Conservation (phyloP, 768 basidiomycete species). For the Tulasnella calospora region DNA sequence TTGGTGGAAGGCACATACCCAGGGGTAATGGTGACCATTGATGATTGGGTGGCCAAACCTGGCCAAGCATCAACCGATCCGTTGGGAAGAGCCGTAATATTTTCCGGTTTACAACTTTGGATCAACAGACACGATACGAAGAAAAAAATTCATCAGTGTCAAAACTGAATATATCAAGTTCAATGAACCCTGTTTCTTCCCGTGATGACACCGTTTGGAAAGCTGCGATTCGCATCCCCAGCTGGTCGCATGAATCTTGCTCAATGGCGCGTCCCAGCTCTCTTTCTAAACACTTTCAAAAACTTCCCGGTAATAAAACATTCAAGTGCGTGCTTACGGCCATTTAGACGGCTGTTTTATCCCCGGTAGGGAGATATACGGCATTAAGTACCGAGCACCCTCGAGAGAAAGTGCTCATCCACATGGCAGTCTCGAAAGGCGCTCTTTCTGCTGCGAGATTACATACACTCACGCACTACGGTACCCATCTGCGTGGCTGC, state of each 20-base stretch:
- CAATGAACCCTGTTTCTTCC: too few species aligned
- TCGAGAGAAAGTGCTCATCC: background rate
- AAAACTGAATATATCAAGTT: too few species aligned
- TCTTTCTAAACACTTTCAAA: background rate
- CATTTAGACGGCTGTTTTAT: background rate
- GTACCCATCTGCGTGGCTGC: background rate
- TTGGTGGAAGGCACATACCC: too few species aligned
- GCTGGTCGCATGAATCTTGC: background rate
- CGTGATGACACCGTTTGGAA: too few species aligned
- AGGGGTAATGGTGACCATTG: too few species aligned
- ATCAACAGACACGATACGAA: too few species aligned
- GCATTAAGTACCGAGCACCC: background rate
- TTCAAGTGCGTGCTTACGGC: background rate
- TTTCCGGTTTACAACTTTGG: too few species aligned
- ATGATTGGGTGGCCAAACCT: too few species aligned
- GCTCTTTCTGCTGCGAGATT: background rate
- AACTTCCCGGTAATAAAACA: background rate
- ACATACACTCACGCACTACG: background rate
- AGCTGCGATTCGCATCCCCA: too few species aligned
- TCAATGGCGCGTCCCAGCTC: background rate
- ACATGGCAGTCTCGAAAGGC: background rate
- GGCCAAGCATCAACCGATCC: too few species aligned
- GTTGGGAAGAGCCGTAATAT: too few species aligned
- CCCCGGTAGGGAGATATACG: background rate
- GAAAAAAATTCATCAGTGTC: too few species aligned